A percentile compares a stretch with the other conserved stretches of the same genome.
These are phyloP conservation scores for Verticillium dahliae DNA, from an alignment of 2,329 filamentous ascomycete species.

Conservation along the genomic window DNA sequence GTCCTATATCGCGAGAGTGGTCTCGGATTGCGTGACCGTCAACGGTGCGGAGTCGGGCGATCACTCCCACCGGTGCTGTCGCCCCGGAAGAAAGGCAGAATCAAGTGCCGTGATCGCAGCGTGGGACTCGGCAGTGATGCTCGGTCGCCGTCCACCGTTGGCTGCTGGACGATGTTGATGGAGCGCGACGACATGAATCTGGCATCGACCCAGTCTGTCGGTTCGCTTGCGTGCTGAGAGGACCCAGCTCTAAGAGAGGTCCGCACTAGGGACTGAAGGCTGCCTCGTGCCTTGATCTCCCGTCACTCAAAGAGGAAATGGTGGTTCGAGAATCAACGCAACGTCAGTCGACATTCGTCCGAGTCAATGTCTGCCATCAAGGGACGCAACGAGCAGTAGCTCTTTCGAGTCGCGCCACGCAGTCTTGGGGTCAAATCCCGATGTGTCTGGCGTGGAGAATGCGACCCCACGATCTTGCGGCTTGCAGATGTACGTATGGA, in stretches of 20 bases:
- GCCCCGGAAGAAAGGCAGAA: background rate
- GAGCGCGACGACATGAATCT: too few species aligned
- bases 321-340: background rate
- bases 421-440: background rate
- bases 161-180: too few species aligned
- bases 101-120: background rate
- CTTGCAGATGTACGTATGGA: background rate
- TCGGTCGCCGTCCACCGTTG: background rate
- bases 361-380: background rate
- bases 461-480: background rate
- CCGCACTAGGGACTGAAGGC: too few species aligned
- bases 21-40: background rate
- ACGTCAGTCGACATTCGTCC: background rate
- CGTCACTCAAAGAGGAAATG: too few species aligned
- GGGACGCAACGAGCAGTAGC: too few species aligned
- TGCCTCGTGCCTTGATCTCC: too few species aligned
- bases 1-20: conserved; percentile 8
- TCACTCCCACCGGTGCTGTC: background rate
- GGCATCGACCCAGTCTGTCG: too few species aligned
- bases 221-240: too few species aligned
- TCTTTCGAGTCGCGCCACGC: background rate
- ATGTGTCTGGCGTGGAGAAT: background rate
- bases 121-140: background rate
- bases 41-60: background rate
- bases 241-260: too few species aligned